phyloP scores from a whole-genome alignment of 2,329 filamentous ascomycete genomes.

The Rutstroemia sydowiana region DNA sequence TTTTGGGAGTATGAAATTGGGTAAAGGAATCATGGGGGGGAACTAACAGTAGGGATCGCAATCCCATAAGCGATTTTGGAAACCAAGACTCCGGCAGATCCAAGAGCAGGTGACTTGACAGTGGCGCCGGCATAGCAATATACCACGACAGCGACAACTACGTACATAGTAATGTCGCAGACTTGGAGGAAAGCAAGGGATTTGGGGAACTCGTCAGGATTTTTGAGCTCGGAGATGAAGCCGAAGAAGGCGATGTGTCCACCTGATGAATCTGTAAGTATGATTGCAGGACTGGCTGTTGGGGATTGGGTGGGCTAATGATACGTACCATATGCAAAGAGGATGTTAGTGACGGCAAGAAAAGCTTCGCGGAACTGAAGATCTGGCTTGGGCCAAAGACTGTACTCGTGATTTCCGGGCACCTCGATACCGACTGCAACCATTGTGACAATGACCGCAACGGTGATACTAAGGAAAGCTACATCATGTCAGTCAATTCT shows the following conservation, averaged over 20 bases:
- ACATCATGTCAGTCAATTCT: background rate
- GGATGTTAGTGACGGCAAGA: constrained; percentile 46
- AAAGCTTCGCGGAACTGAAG: constrained; percentile 38
- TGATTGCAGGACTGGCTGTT: background rate
- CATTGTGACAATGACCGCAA: constrained; percentile 50
- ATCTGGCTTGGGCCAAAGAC: constrained; percentile 13
- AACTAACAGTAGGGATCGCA: constrained; percentile 48
- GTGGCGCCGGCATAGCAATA: constrained; percentile 57
- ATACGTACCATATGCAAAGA: constrained; percentile 47
- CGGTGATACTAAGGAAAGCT: constrained; percentile 48
- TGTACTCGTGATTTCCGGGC: constrained; percentile 25
- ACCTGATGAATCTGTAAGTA: constrained; percentile 3
- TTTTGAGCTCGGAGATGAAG: constrained; percentile 50
- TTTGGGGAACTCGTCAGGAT: constrained; percentile 49
- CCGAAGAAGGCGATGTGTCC: constrained; percentile 55
- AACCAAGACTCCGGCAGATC: constrained; percentile 44
- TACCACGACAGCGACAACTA: constrained; percentile 42
- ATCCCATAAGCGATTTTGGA: constrained; percentile 61
- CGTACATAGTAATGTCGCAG: constrained; percentile 53
- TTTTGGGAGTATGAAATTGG: background rate
- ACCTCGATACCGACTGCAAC: constrained; percentile 29
- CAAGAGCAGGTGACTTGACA: constrained; percentile 59
- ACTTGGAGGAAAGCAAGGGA: constrained; percentile 50
- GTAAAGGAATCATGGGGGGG: background rate
- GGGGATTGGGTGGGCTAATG: background rate